These are phyloP conservation scores for Melampsora occidentalis DNA, from an alignment of 1,284 basidiomycete species.

Conservation along the genomic window DNA sequence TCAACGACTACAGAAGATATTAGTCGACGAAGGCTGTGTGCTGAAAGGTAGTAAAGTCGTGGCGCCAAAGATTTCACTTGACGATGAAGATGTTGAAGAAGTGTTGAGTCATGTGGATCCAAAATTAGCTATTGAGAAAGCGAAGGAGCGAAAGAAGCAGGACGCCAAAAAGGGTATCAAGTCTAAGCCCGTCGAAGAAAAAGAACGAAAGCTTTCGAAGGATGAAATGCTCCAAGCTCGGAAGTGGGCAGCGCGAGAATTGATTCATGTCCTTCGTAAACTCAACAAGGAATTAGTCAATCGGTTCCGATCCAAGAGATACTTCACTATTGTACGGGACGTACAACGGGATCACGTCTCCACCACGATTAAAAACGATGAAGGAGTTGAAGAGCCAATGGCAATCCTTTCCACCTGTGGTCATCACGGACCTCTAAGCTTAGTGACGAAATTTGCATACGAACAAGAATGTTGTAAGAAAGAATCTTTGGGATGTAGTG, in stretches of 20 bases:
- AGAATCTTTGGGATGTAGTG: slow-evolving; percentile 64
- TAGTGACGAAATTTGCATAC: slow-evolving; percentile 69
- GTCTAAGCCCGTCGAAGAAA: slow-evolving; percentile 57
- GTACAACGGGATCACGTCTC: slow-evolving; percentile 62
- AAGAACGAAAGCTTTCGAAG: slow-evolving; percentile 48
- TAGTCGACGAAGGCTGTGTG: slow-evolving; percentile 39
- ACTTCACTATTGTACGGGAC: slow-evolving; percentile 84
- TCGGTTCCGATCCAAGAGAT: slow-evolving; percentile 79
- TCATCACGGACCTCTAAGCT: slow-evolving; percentile 73
- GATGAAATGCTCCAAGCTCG: slow-evolving; percentile 56
- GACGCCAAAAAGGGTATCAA: slow-evolving; percentile 57
- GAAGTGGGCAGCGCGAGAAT: slow-evolving; percentile 78
- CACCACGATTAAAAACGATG: slow-evolving; percentile 53
- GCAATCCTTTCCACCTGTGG: slow-evolving; percentile 85
- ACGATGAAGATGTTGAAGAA: slow-evolving; percentile 42
- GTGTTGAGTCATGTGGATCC: slow-evolving; percentile 38
- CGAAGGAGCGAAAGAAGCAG: slow-evolving; percentile 58
- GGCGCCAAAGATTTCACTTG: slow-evolving; percentile 40
- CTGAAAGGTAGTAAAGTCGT: slow-evolving; percentile 31
- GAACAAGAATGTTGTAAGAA: slow-evolving; percentile 74
- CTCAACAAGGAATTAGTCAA: slow-evolving; percentile 82
- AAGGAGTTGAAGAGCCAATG: slow-evolving; percentile 66
- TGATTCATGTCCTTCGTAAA: slow-evolving; percentile 76
- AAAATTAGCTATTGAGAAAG: slow-evolving; percentile 33
- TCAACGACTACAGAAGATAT: slow-evolving; percentile 30